Evolutionary conservation across 2,329 filamentous ascomycete genomes (phyloP).

Genomic region (Paramyrothecium sp.): DNA sequence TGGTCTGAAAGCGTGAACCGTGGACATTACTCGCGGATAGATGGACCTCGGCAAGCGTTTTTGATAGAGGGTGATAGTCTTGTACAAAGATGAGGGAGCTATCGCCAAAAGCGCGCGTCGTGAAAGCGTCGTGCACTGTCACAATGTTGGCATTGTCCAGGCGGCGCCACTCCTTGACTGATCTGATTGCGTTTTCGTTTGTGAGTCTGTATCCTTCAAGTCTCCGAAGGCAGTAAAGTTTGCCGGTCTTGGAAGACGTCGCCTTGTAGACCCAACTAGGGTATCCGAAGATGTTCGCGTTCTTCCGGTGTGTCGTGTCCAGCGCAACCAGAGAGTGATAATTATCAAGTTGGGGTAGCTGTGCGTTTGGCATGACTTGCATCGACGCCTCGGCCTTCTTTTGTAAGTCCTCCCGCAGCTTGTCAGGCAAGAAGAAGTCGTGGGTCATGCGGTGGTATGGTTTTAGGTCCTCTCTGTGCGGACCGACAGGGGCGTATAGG

Average conservation of each 20-base stretch:
- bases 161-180: slow-evolving; percentile 86
- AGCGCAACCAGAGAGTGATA: slow-evolving; percentile 92
- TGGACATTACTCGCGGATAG: slow-evolving; percentile 43
- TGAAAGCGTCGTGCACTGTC: slow-evolving; percentile 87
- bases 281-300: slow-evolving; percentile 77
- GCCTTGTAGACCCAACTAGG: slow-evolving; percentile 96
- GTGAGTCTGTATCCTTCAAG: slow-evolving; percentile 87
- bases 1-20: slow-evolving; percentile 44
- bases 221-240: slow-evolving; percentile 81
- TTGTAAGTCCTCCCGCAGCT: slow-evolving; percentile 82
- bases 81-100: slow-evolving; percentile 93
- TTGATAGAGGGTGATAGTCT: slow-evolving; percentile 88
- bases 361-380: slow-evolving; percentile 76
- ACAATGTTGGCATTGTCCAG: slow-evolving; percentile 81
- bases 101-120: slow-evolving; percentile 87
- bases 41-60: slow-evolving; percentile 84
- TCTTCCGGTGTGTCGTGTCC: slow-evolving; percentile 78
- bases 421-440: slow-evolving; percentile 89
- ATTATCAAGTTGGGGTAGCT: slow-evolving; percentile 77
- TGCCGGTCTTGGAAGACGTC: slow-evolving; percentile 81
- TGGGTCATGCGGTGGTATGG: slow-evolving; percentile 84
- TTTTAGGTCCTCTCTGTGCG: slow-evolving; percentile 76
- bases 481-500: slow-evolving; percentile 83
- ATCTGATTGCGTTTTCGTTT: slow-evolving; percentile 83
- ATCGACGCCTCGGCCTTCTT: slow-evolving; percentile 83